Conservation (phyloP, 2,329 filamentous ascomycete species). For the Ophiognomonia clavigignenti-juglandacearum region DNA sequence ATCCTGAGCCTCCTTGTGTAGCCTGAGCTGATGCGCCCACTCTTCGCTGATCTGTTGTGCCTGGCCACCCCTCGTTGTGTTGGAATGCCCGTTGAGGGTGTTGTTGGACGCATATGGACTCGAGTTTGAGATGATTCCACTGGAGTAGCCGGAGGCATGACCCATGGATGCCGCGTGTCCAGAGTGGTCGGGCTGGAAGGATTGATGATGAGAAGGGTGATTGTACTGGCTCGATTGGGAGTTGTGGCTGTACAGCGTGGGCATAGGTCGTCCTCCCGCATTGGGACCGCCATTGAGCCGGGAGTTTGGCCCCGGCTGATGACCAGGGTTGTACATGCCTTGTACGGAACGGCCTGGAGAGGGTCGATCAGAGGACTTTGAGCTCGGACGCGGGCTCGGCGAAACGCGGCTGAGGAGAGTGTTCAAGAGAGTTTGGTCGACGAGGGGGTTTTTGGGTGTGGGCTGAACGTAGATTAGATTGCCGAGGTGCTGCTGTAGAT, state of each 20-base stretch:
- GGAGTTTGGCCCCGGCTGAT: constrained; percentile 68
- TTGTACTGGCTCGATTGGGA: constrained; percentile 59
- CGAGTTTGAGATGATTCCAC: constrained; percentile 59
- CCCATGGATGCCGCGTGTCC: constrained; percentile 50
- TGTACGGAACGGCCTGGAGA: constrained; percentile 27
- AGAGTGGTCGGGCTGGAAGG: constrained; percentile 54
- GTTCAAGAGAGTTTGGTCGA: constrained; percentile 27
- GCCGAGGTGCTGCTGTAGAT: constrained; percentile 54
- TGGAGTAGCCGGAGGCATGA: constrained; percentile 59
- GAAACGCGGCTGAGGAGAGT: constrained; percentile 29
- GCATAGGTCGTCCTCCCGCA: constrained; percentile 39
- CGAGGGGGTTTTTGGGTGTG: constrained; percentile 39
- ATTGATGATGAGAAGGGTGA: constrained; percentile 60
- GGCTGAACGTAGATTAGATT: constrained; percentile 54
- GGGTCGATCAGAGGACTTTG: constrained; percentile 24
- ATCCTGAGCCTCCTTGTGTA: constrained; percentile 72
- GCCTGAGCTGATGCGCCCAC: constrained; percentile 82
- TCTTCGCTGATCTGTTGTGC: constrained; percentile 57
- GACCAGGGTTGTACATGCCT: constrained; percentile 71
- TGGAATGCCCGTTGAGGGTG: constrained; percentile 53
- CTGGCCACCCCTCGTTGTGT: constrained; percentile 43
- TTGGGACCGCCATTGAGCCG: constrained; percentile 69
- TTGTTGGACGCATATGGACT: constrained; percentile 52
- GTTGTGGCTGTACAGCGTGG: constrained; percentile 66
- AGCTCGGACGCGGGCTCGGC: constrained; percentile 23